Evolutionary conservation across 768 basidiomycete genomes (phyloP), one percentile per base, ranked within the genome.

Genomic region (Cystoderma amianthinum): DNA sequence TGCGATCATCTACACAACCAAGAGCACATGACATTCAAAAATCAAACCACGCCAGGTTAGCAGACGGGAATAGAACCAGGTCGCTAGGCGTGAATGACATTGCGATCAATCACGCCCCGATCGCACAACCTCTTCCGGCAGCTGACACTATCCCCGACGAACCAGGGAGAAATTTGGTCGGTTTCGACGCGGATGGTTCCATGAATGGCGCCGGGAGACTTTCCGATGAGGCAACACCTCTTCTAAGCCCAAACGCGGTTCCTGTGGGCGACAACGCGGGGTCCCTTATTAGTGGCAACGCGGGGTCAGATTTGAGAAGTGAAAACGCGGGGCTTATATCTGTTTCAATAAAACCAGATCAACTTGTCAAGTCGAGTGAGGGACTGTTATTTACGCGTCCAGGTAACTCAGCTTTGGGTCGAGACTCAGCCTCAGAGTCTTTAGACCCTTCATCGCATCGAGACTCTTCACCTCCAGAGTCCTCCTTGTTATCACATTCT

Each of bases 391-490:
- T 28, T 28, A 28, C 25, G 25, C 25, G 25, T 28, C 25, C 7
- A 28, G 25, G n/a, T 7, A 28, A 28, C 25, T 28, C n/a, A 7
- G n/a, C 25, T 28, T 28, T n/a, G 25, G 7, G 7, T 7, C 25
- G 25, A 28, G 25, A 28, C 25, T n/a, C 25, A 7, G 7, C 25
- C n/a, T n/a, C 7, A n/a, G 25, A 28, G 25, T 28, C 25, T n/a
- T 70, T 52, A 66, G 71, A 43, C 69, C 71, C 44, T 67, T 66
- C 15, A 44, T 50, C 36, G 36, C 52, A 16, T 43, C 50, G 20
- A 47, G 47, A 39, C 36, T 42, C 52, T 16, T 42, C 49, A 11
- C 33, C 44, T 16, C 34, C 44, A 3, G 24, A 43, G 7, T 42
- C 40, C 20, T 39, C 41, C 12, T 39, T 51, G 20, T 28, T 28